Percentiles rank a stretch among this genome's conserved stretches.
Conservation (phyloP, 176 grass and related monocot species). For the Dactylis glomerata region DNA sequence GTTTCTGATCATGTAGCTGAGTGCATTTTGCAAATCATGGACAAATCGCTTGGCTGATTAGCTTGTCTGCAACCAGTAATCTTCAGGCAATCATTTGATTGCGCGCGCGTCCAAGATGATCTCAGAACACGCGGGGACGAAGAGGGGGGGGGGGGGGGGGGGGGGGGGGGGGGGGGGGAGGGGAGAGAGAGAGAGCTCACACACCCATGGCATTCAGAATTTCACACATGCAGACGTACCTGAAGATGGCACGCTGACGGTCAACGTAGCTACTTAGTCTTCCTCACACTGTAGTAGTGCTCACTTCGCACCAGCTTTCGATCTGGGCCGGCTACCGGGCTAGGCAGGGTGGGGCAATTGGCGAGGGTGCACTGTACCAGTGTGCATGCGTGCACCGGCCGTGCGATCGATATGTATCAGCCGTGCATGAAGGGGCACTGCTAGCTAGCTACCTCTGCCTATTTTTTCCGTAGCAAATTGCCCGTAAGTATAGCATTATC, state of each 20-base stretch:
- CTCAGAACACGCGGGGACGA: not conserved
- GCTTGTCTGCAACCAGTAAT: not conserved
- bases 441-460: not conserved
- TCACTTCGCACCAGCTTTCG: not conserved
- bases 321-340: not conserved
- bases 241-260: slow-evolving; percentile 8
- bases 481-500: too few species aligned
- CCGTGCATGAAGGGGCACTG: not conserved
- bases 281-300: not conserved
- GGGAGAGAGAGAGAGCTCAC: not conserved
- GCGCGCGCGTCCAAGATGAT: not conserved
- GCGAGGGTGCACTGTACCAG: not conserved
- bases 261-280: slow-evolving; percentile 1
- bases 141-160: too few species aligned
- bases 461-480: too few species aligned
- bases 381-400: not conserved
- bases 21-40: not conserved
- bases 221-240: not conserved
- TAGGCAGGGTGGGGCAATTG: not conserved
- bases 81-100: not conserved
- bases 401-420: not conserved
- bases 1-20: not conserved
- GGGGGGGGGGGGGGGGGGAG: too few species aligned
- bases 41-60: not conserved
- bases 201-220: not conserved